phyloP scores from a whole-genome alignment of 345 rosid species.

The Murraya paniculata region DNA sequence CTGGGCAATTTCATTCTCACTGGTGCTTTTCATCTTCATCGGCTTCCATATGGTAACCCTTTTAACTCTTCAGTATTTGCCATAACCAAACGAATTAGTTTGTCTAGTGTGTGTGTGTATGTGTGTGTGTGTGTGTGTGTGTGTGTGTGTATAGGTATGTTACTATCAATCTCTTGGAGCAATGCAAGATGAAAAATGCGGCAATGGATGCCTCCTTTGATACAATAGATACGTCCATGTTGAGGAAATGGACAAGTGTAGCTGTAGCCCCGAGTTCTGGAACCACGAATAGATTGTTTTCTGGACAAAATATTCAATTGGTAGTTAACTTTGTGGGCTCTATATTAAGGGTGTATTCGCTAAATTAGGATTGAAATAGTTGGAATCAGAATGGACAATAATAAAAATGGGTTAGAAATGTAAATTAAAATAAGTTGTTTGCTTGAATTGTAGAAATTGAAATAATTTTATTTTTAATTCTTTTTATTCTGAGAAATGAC shows the following conservation, averaged over 20 bases:
- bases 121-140: no score
- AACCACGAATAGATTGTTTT: neutral
- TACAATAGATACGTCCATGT: neutral
- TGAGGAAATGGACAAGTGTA: neutral
- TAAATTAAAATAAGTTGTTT: no score
- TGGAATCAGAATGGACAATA: no score
- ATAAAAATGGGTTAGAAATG: no score
- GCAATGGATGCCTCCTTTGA: neutral
- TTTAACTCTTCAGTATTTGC: neutral
- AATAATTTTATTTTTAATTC: neutral
- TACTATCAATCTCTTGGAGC: neutral
- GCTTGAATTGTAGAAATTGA: no score
- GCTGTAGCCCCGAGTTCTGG: neutral
- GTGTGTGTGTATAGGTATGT: no score
- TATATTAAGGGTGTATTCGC: no score
- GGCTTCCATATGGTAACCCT: neutral
- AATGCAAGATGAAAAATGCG: neutral
- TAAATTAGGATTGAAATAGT: no score
- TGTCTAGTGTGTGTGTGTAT: no score
- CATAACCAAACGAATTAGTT: neutral
- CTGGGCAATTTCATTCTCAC: constrained; percentile 4
- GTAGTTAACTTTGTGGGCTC: constrained; percentile 9
- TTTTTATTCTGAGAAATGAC: neutral
- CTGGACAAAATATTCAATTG: neutral
- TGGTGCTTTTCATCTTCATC: constrained; percentile 2